A percentile compares a stretch with the other conserved stretches of the same genome.
These are phyloP conservation scores for Ceratobasidium sp. DNA, from an alignment of 1,284 basidiomycete species.

Conservation along the genomic window DNA sequence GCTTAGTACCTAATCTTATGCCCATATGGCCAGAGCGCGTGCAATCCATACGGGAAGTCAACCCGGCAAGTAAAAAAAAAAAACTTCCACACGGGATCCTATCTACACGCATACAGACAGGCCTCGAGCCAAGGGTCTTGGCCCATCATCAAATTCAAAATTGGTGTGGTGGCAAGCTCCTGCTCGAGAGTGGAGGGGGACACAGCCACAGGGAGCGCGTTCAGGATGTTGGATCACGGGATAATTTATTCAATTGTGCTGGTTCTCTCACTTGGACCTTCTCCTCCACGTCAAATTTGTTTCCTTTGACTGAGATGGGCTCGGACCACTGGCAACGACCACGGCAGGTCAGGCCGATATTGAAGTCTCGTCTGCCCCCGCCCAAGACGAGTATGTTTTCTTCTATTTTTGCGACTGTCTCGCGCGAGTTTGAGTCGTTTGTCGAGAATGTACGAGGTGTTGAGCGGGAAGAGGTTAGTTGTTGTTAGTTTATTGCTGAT, in stretches of 20 bases:
- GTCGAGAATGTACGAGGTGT: conserved; percentile 32
- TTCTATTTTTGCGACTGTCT: conserved; percentile 27
- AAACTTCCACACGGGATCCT: not conserved
- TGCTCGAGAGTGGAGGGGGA: too few species aligned
- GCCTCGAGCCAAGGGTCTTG: too few species aligned
- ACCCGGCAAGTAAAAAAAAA: not conserved
- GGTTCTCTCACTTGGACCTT: not conserved
- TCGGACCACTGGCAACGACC: conserved; percentile 16
- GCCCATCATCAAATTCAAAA: too few species aligned
- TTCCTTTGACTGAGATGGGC: not conserved
- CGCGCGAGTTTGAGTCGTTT: conserved; percentile 43
- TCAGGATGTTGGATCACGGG: not conserved
- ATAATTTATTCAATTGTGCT: not conserved
- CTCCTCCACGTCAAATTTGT: too few species aligned
- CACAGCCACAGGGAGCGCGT: conserved; percentile 27
- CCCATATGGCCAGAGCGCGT: not conserved
- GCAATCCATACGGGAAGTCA: not conserved
- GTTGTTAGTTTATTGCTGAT: not conserved
- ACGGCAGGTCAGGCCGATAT: conserved; percentile 18
- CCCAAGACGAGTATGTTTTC: conserved; percentile 40
- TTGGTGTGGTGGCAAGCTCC: too few species aligned
- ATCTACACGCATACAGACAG: not conserved
- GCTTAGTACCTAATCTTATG: not conserved
- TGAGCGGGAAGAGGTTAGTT: conserved; percentile 3
- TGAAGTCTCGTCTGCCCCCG: conserved; percentile 32